phyloP scores from a whole-genome alignment of 2,329 filamentous ascomycete genomes.

The Fusarium tricinctum region DNA sequence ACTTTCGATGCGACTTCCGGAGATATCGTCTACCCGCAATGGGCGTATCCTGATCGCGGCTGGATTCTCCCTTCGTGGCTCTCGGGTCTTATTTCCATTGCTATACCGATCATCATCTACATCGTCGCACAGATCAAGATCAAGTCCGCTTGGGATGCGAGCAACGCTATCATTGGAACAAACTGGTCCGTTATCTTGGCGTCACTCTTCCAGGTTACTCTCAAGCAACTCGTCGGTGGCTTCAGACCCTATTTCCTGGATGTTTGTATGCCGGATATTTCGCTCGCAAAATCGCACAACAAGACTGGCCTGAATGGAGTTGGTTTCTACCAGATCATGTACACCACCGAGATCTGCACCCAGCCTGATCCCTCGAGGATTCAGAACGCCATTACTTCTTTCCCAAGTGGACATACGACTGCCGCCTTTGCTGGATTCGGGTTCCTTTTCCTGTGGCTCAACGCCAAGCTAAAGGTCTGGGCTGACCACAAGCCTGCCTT shows the following conservation, averaged over 20 bases:
- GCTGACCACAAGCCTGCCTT: constrained; percentile 74
- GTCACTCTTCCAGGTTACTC: constrained; percentile 74
- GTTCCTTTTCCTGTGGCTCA: constrained; percentile 76
- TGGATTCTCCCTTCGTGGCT: constrained; percentile 73
- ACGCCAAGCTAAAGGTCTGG: constrained; percentile 80
- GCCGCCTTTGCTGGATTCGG: constrained; percentile 74
- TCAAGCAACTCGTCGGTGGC: constrained; percentile 77
- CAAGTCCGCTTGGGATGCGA: constrained; percentile 69
- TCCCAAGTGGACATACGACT: constrained; percentile 77
- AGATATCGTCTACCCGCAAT: constrained; percentile 73
- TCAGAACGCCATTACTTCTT: constrained; percentile 73
- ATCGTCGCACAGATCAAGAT: constrained; percentile 70
- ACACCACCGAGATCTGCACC: constrained; percentile 73
- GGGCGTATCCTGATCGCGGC: constrained; percentile 74
- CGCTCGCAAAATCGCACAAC: constrained; percentile 58
- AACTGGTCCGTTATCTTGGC: constrained; percentile 71
- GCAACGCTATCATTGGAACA: constrained; percentile 73
- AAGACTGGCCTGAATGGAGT: constrained; percentile 57
- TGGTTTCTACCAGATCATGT: constrained; percentile 74
- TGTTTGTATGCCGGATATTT: constrained; percentile 72
- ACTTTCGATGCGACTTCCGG: constrained; percentile 66
- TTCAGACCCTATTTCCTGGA: constrained; percentile 74
- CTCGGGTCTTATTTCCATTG: constrained; percentile 68
- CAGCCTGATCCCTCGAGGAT: constrained; percentile 65
- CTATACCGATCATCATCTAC: constrained; percentile 71